Percentiles rank a stretch among this genome's conserved stretches.
Conservation (phyloP, 208 protist species). For the Acanthamoeba castellanii region DNA sequence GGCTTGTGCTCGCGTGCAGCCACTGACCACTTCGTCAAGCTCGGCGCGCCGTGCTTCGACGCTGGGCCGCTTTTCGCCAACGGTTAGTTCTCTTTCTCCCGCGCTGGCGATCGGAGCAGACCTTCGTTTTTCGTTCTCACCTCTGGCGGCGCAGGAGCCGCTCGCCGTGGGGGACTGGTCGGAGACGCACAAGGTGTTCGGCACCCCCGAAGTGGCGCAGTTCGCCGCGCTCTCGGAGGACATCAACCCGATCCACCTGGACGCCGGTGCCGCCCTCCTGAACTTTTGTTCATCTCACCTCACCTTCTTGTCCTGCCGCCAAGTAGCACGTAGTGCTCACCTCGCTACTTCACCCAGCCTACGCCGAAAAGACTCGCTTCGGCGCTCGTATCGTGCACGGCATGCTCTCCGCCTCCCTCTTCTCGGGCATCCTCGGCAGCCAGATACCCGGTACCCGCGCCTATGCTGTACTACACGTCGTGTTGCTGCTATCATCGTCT, state of each 20-base stretch:
- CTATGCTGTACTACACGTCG: no score
- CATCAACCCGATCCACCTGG: slow-evolving; percentile 43
- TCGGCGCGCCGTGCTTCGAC: background rate
- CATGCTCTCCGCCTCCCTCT: slow-evolving; percentile 36
- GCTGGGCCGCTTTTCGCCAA: background rate
- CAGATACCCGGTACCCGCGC: slow-evolving; percentile 9
- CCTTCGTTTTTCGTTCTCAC: background rate
- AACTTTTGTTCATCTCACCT: background rate
- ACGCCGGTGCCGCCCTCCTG: background rate
- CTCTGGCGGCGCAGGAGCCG: background rate
- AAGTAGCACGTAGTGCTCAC: background rate
- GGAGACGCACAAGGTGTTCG: slow-evolving; percentile 37
- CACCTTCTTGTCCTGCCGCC: background rate
- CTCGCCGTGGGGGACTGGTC: slow-evolving; percentile 31
- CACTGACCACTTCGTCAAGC: background rate
- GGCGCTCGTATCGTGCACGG: background rate
- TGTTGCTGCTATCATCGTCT: no score
- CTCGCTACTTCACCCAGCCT: background rate
- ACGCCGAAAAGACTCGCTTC: slow-evolving; percentile 29
- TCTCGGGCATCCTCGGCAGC: slow-evolving; percentile 57
- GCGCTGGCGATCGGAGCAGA: no score
- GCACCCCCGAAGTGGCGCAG: background rate
- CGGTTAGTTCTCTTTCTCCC: background rate
- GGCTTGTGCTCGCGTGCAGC: background rate
- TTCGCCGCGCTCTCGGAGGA: slow-evolving; percentile 51